phyloP scores from a whole-genome alignment of 352 stramenopile species.

The Phytopythium oedochilum region DNA sequence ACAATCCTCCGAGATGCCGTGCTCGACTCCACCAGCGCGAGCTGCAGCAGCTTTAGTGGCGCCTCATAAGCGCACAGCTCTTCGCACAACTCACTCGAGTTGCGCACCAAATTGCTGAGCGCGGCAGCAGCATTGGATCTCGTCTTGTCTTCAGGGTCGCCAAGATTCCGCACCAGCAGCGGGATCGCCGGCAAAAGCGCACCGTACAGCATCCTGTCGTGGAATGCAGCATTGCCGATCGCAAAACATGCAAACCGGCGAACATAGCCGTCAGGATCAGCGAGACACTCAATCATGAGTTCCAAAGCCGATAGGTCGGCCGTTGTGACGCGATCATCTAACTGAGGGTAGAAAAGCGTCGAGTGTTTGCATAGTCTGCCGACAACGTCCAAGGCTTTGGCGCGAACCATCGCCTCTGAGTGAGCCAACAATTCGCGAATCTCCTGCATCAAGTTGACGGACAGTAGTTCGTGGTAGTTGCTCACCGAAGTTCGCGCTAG shows the following conservation, averaged over 20 bases:
- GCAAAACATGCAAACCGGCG: slow-evolving; percentile 92
- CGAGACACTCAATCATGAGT: slow-evolving; percentile 51
- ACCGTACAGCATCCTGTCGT: slow-evolving; percentile 76
- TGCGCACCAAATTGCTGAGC: slow-evolving; percentile 91
- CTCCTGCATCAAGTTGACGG: slow-evolving; percentile 42
- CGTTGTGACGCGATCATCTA: slow-evolving; percentile 21
- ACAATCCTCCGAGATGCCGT: slow-evolving; percentile 73
- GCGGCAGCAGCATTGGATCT: slow-evolving; percentile 90
- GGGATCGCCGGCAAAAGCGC: slow-evolving; percentile 57
- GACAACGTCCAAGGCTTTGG: slow-evolving; percentile 89
- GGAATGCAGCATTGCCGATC: slow-evolving; percentile 93
- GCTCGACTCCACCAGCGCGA: slow-evolving; percentile 60
- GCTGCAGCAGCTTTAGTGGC: slow-evolving; percentile 63
- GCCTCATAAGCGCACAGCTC: slow-evolving; percentile 62
- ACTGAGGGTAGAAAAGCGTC: slow-evolving; percentile 80
- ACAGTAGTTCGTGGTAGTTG: slow-evolving; percentile 69
- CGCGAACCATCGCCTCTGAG: slow-evolving; percentile 68
- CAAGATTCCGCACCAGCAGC: slow-evolving; percentile 64
- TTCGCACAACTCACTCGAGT: slow-evolving; percentile 70
- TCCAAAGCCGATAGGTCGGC: slow-evolving; percentile 37
- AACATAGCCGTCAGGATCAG: slow-evolving; percentile 74
- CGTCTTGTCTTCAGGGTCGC: slow-evolving; percentile 85
- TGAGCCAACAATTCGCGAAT: slow-evolving; percentile 60
- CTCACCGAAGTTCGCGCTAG: slow-evolving; percentile 68
- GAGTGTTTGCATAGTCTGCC: slow-evolving; percentile 92